These are phyloP conservation scores for Rhizophlyctis rosea DNA, from an alignment of 192 early-diverging fungal species.

Conservation along the genomic window DNA sequence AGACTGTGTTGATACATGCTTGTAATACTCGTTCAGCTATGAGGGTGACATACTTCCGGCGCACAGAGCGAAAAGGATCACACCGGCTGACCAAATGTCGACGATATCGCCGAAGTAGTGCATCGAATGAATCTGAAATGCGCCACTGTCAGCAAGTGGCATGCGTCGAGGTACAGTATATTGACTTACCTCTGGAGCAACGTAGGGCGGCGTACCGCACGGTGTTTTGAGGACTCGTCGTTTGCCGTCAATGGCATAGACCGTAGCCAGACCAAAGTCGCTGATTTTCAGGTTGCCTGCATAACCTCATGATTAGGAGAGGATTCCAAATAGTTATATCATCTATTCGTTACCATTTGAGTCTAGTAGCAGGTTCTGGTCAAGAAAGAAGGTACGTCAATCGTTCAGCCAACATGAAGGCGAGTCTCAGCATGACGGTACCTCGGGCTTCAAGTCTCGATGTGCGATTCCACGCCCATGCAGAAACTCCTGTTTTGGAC, in stretches of 20 bases:
- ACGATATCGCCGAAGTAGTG: constrained; percentile 60
- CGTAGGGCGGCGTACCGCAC: constrained; percentile 73
- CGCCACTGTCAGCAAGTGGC: no score
- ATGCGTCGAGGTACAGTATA: background rate
- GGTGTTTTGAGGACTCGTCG: constrained; percentile 56
- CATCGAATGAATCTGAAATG: constrained; percentile 53
- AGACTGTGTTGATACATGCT: background rate
- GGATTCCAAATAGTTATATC: no score
- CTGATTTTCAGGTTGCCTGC: constrained; percentile 67
- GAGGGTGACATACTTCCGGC: constrained; percentile 52
- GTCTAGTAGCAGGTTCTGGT: constrained; percentile 53
- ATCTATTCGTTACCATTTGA: constrained; percentile 39
- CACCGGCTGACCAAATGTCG: constrained; percentile 69
- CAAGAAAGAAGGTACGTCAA: background rate
- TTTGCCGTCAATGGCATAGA: constrained; percentile 54
- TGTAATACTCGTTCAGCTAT: no score
- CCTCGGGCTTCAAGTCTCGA: constrained; percentile 78
- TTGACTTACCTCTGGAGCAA: constrained; percentile 35
- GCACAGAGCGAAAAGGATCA: constrained; percentile 68
- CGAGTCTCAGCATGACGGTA: constrained; percentile 3
- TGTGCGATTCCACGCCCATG: constrained; percentile 56
- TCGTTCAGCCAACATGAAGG: background rate
- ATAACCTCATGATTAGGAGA: no score
- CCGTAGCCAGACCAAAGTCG: constrained; percentile 72
- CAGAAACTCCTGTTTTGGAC: constrained; percentile 40